A percentile compares a stretch with the other conserved stretches of the same genome.
Conservation (phyloP, 495 filamentous ascomycete genomes). For the Neurospora intermedia region DNA sequence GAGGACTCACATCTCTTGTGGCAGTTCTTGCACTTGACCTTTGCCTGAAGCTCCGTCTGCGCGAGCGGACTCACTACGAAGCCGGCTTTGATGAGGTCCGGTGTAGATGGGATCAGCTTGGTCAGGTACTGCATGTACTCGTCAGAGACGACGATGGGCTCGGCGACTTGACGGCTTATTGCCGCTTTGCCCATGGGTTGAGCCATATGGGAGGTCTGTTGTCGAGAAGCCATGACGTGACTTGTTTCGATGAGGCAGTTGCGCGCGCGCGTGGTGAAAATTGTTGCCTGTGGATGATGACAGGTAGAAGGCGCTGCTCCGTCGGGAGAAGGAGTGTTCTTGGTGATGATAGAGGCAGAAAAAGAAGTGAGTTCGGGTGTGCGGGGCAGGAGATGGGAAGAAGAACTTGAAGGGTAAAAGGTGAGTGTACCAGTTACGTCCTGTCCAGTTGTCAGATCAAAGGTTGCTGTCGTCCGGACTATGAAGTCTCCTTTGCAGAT, state of each 20-base stretch:
- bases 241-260: neutral
- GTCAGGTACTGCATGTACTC: slow-evolving; percentile 1
- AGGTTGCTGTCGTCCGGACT: neutral
- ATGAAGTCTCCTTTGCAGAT: neutral
- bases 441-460: neutral
- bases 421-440: neutral
- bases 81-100: neutral
- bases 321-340: neutral
- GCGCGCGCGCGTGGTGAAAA: neutral
- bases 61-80: slow-evolving; percentile 1
- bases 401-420: neutral
- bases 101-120: neutral
- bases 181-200: neutral
- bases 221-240: neutral
- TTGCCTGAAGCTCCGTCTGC: neutral
- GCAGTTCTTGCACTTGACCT: slow-evolving; percentile 2
- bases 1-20: neutral
- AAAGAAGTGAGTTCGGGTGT: neutral
- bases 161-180: neutral
- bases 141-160: neutral
- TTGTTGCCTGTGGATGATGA: neutral
- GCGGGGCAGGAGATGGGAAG: neutral
- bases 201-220: neutral
- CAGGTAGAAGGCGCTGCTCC: neutral
- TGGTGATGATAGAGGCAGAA: neutral